phyloP scores from a whole-genome alignment of 345 rosid species.

The Firmiana major region DNA sequence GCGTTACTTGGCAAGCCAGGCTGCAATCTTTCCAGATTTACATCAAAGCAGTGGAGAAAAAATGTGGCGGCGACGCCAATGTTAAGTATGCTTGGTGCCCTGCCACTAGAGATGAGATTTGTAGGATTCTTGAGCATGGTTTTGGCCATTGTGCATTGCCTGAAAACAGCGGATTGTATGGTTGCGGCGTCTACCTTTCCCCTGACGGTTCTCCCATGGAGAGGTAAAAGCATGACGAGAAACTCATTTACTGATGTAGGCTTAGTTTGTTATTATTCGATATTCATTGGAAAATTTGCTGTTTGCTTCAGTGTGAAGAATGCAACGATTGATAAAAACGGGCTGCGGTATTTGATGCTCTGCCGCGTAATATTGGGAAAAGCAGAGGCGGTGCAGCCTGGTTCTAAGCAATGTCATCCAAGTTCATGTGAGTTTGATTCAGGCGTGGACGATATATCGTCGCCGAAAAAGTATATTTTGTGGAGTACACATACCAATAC shows the following conservation, averaged over 20 bases:
- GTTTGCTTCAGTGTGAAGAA: slow-evolving; percentile 42
- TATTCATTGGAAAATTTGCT: neutral
- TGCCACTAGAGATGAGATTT: slow-evolving; percentile 39
- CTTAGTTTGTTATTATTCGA: neutral
- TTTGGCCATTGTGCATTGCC: slow-evolving; percentile 38
- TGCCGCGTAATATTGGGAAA: slow-evolving; percentile 74
- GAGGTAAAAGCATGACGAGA: slow-evolving; percentile 32
- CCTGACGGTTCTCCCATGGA: slow-evolving; percentile 58
- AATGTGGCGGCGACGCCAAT: slow-evolving; percentile 47
- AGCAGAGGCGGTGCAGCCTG: slow-evolving; percentile 50
- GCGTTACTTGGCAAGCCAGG: slow-evolving; percentile 43
- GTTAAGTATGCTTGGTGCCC: slow-evolving; percentile 69
- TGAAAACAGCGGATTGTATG: slow-evolving; percentile 40
- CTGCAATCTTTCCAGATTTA: slow-evolving; percentile 52
- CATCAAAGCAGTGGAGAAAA: slow-evolving; percentile 42
- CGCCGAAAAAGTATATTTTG: slow-evolving; percentile 58
- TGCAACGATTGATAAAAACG: slow-evolving; percentile 43
- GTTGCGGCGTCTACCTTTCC: slow-evolving; percentile 57
- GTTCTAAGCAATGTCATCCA: slow-evolving; percentile 52
- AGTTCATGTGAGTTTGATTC: slow-evolving; percentile 66
- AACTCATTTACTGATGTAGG: too few species aligned
- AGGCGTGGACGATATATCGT: slow-evolving; percentile 51
- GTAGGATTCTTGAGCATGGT: slow-evolving; percentile 52
- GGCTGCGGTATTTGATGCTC: slow-evolving; percentile 62
- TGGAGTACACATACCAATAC: slow-evolving; percentile 78